phyloP scores from a whole-genome alignment of 495 filamentous ascomycete species.

The Neurospora cerealis region DNA sequence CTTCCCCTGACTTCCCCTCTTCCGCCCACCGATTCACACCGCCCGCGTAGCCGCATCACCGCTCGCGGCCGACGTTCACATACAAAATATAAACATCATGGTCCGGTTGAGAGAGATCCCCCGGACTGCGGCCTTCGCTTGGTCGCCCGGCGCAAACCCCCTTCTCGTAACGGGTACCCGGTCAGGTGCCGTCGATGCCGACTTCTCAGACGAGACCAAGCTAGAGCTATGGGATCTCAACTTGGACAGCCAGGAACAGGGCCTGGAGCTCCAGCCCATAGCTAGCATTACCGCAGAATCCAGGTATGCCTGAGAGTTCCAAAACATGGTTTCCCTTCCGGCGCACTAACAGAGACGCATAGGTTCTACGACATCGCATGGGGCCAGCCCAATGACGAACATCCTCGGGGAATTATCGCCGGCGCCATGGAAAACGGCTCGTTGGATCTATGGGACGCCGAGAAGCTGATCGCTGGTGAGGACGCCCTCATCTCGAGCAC shows the following conservation, averaged over 20 bases:
- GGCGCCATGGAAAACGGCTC: constrained; percentile 93
- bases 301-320: constrained; percentile 45
- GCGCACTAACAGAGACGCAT: constrained; percentile 5
- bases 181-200: constrained; percentile 88
- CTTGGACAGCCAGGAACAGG: constrained; percentile 61
- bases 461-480: constrained; percentile 61
- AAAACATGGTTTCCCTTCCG: neutral
- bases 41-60: neutral
- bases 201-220: constrained; percentile 95
- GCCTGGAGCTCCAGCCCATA: constrained; percentile 74
- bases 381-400: constrained; percentile 66
- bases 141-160: constrained; percentile 72
- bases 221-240: constrained; percentile 93
- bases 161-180: constrained; percentile 91
- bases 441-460: constrained; percentile 91
- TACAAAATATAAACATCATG: constrained; percentile 47
- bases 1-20: neutral
- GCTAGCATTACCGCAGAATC: constrained; percentile 81
- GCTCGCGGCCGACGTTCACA: neutral
- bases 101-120: constrained; percentile 91
- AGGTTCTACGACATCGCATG: constrained; percentile 98
- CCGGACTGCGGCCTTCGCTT: constrained; percentile 92
- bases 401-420: constrained; percentile 78
- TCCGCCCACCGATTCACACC: neutral
- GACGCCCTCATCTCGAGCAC: constrained; percentile 77